Evolutionary conservation across 768 basidiomycete species (phyloP), one percentile per base, ranked within the genome.

Genomic region (Mycena polygramma): DNA sequence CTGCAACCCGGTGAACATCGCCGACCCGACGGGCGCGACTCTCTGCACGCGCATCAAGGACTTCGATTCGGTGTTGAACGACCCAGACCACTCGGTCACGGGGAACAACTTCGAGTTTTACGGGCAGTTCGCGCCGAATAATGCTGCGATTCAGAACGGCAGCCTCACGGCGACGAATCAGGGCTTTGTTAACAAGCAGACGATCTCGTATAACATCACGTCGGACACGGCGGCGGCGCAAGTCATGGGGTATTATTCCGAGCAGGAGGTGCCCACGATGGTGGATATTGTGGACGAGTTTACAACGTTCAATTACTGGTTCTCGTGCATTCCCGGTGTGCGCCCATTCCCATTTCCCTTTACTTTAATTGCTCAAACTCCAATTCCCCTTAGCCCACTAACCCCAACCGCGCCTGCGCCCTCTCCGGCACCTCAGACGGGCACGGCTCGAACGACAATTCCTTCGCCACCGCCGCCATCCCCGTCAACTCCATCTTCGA

Each of bases 231-330:
- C 70, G 14, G 80, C 77, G 1, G 76, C 73, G 4, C 75, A 78
- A 68, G 71, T 75, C 14, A 74, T 81, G 70, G 76, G 74, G 14
- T 81, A 76, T 68, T 75, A 76, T 63, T 63, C 60, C 55, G 69
- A 74, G 55, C 36, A 49, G 1, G 71, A 76, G 39, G 61, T 81
- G 36, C 79, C 78, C 14, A 76, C 76, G 8, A 39, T 78, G 22
- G 55, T 57, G 1, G 74, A 73, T 24, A 51, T 80, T 14, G 78
- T 77, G 4, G 66, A 76, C 24, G 69, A 73, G 58, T 80, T 78
- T 58, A 63, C 75, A 43, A 73, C 76, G n/a, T 79, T 79, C 69
- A 77, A 81, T 64, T 71, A 76, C 52, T 80, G 79, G 79, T 81
- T 81, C 69, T 72, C 77, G 24, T 74, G 73, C 39, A 63, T 80